These are phyloP conservation scores for Penicillium simplicissimum DNA, from an alignment of 495 filamentous ascomycete genomes.

Conservation along the genomic window DNA sequence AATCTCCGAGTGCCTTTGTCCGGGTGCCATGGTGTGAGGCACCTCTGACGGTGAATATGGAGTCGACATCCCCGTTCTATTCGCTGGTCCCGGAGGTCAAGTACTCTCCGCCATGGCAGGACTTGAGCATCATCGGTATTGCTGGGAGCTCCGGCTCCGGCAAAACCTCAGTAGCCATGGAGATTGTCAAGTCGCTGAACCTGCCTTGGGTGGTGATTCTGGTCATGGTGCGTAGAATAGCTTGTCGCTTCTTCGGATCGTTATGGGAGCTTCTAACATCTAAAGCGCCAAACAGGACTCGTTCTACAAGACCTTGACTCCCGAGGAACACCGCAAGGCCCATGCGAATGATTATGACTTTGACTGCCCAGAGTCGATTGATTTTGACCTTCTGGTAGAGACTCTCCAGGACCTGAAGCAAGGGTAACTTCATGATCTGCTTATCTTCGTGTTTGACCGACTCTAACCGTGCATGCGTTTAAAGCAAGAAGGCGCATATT, in stretches of 20 bases:
- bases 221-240: conserved; percentile 69
- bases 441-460: conserved; percentile 7
- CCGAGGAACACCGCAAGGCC: conserved; percentile 71
- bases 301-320: conserved; percentile 84
- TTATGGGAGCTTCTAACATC: conserved; percentile 27
- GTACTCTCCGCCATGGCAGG: conserved; percentile 92
- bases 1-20: neutral
- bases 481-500: conserved; percentile 86
- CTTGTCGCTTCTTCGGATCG: neutral
- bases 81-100: conserved; percentile 56
- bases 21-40: conserved; percentile 10
- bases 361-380: conserved; percentile 89
- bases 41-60: conserved; percentile 30
- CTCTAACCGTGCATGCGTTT: conserved; percentile 9
- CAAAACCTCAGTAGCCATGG: conserved; percentile 92
- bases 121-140: conserved; percentile 92
- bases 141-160: conserved; percentile 95
- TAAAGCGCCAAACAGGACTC: conserved; percentile 65
- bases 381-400: conserved; percentile 89
- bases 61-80: conserved; percentile 47
- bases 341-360: conserved; percentile 94
- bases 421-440: conserved; percentile 59
- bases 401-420: conserved; percentile 79
- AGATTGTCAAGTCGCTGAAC: conserved; percentile 85
- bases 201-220: conserved; percentile 97